phyloP scores from a whole-genome alignment of 495 filamentous ascomycete genomes.

The Neurospora africana region DNA sequence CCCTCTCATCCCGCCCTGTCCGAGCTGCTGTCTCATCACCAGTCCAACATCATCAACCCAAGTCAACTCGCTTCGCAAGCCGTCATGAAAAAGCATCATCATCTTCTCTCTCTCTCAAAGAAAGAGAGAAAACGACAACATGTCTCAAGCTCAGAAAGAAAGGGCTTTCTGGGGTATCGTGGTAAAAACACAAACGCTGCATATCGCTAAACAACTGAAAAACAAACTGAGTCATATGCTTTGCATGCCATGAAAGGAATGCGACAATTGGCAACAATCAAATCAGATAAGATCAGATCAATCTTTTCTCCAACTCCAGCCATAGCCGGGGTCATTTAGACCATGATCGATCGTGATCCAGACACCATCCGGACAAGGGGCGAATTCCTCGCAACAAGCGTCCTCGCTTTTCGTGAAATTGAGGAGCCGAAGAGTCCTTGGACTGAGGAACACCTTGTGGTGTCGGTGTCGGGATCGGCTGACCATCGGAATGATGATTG shows the following conservation, averaged over 20 bases:
- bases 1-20: background rate
- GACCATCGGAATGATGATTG: background rate
- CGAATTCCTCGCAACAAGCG: conserved; percentile 1
- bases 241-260: background rate
- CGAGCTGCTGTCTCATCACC: background rate
- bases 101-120: background rate
- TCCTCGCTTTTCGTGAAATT: conserved; percentile 1
- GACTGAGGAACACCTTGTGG: background rate
- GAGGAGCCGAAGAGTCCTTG: conserved; percentile 1
- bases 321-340: background rate
- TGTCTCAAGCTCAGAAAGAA: background rate
- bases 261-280: background rate
- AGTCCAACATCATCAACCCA: background rate
- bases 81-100: background rate
- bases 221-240: background rate
- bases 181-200: background rate
- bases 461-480: background rate
- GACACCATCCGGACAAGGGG: background rate
- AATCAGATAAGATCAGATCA: background rate
- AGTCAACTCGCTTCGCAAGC: background rate
- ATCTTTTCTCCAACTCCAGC: background rate
- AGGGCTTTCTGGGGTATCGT: background rate
- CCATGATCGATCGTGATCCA: background rate
- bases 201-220: background rate
- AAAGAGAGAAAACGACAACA: background rate